phyloP scores from a whole-genome alignment of 495 filamentous ascomycete species.

The Entonaema liquescens region DNA sequence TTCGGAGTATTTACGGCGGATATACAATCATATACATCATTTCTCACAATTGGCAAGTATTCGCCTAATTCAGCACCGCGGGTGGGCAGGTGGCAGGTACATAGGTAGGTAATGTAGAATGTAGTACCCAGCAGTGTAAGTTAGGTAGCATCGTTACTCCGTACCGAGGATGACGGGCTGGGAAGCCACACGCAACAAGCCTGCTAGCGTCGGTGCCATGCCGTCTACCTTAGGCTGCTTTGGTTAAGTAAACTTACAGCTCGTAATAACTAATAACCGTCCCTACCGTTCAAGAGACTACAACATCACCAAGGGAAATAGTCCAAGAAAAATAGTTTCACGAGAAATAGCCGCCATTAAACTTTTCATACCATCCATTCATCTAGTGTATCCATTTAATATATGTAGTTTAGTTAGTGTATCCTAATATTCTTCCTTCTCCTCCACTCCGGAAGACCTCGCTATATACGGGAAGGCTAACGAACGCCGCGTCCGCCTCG shows the following conservation, averaged over 20 bases:
- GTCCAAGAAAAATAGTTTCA: slow-evolving; percentile 3
- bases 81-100: slow-evolving; percentile 5
- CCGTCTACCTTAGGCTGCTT: slow-evolving; percentile 27
- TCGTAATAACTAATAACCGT: background rate
- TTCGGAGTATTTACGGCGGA: slow-evolving; percentile 2
- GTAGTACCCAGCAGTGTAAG: background rate
- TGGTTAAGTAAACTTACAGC: background rate
- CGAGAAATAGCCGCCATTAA: slow-evolving; percentile 15
- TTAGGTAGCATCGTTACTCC: slow-evolving; percentile 27
- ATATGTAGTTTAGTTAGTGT: no score
- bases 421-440: background rate
- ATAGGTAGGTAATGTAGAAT: background rate
- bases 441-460: slow-evolving; percentile 2
- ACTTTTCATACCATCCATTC: background rate
- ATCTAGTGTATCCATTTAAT: background rate
- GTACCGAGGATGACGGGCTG: slow-evolving; percentile 23
- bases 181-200: slow-evolving; percentile 26
- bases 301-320: slow-evolving; percentile 6
- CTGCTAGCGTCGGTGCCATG: slow-evolving; percentile 33
- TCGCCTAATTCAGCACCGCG: background rate
- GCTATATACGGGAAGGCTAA: slow-evolving; percentile 19
- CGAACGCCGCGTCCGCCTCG: slow-evolving; percentile 20
- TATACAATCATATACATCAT: background rate
- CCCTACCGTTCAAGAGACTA: background rate
- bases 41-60: background rate